Conservation (phyloP, 176 grass and related monocot species). For the Pharus latifolius region DNA sequence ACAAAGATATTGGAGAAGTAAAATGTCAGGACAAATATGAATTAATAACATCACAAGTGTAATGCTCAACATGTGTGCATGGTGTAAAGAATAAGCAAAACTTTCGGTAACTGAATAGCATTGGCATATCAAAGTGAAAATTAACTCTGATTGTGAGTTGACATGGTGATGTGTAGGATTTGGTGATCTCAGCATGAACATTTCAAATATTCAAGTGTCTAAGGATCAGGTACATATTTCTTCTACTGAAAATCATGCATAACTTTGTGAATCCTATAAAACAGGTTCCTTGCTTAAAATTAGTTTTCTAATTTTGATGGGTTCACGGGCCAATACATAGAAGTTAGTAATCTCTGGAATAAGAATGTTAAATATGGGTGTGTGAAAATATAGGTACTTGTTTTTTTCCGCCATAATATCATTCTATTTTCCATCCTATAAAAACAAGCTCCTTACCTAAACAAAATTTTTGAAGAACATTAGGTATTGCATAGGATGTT, state of each 20-base stretch:
- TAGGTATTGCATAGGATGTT: too few relatives aligned
- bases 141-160: background rate
- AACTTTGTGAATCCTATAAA: background rate
- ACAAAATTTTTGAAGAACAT: too few relatives aligned
- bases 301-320: too few relatives aligned
- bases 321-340: too few relatives aligned
- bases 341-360: too few relatives aligned
- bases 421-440: too few relatives aligned
- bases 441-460: too few relatives aligned
- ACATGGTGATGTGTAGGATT: background rate
- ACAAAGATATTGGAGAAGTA: background rate
- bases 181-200: background rate
- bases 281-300: too few relatives aligned
- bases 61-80: background rate
- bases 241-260: background rate
- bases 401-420: too few relatives aligned
- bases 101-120: background rate
- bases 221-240: background rate
- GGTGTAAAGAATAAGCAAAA: background rate
- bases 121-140: background rate
- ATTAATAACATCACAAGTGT: background rate
- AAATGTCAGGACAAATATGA: background rate
- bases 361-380: too few relatives aligned
- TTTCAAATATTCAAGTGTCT: background rate
- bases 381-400: too few relatives aligned